These are phyloP conservation scores for Lactarius hengduanensis DNA, from an alignment of 768 basidiomycete species.

Conservation along the genomic window DNA sequence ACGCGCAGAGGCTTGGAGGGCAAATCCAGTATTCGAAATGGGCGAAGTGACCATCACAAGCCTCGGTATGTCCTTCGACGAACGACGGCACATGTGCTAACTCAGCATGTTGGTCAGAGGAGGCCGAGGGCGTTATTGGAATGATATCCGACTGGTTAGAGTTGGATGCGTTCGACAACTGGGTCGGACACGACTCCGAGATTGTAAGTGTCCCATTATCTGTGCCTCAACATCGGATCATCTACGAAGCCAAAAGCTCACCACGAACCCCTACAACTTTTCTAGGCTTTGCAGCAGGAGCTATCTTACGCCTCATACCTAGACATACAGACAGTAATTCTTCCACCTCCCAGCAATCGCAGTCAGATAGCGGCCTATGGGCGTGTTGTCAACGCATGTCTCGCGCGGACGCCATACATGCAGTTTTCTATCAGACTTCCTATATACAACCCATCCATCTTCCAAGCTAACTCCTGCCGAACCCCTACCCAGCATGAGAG, in stretches of 20 bases:
- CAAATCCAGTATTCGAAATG: slow-evolving; percentile 68
- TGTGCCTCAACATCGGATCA: slow-evolving; percentile 7
- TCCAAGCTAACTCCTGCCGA: slow-evolving; percentile 42
- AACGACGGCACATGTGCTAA: slow-evolving; percentile 14
- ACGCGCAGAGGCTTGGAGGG: slow-evolving; percentile 85
- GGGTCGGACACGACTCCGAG: slow-evolving; percentile 94
- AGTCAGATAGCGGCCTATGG: slow-evolving; percentile 90
- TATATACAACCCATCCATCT: slow-evolving; percentile 70
- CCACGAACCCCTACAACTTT: slow-evolving; percentile 17
- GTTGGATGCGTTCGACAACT: slow-evolving; percentile 88
- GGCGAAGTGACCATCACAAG: slow-evolving; percentile 90
- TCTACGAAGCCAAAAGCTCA: background rate
- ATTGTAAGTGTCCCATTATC: slow-evolving; percentile 56
- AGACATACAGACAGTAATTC: slow-evolving; percentile 77
- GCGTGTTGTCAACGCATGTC: slow-evolving; percentile 78
- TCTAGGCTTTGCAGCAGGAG: slow-evolving; percentile 89
- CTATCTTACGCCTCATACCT: slow-evolving; percentile 91
- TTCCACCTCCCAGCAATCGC: slow-evolving; percentile 85
- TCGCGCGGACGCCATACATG: slow-evolving; percentile 67
- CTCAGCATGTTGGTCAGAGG: slow-evolving; percentile 47
- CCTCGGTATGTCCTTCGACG: slow-evolving; percentile 58
- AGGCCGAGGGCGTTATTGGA: slow-evolving; percentile 67
- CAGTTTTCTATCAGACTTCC: slow-evolving; percentile 82
- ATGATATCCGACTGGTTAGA: slow-evolving; percentile 95
- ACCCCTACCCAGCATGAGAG: slow-evolving; percentile 28